A percentile compares a stretch with the other conserved stretches of the same genome.
Evolutionary conservation across 176 grass and related monocot species (phyloP).

Genomic region (Avena atlantica): DNA sequence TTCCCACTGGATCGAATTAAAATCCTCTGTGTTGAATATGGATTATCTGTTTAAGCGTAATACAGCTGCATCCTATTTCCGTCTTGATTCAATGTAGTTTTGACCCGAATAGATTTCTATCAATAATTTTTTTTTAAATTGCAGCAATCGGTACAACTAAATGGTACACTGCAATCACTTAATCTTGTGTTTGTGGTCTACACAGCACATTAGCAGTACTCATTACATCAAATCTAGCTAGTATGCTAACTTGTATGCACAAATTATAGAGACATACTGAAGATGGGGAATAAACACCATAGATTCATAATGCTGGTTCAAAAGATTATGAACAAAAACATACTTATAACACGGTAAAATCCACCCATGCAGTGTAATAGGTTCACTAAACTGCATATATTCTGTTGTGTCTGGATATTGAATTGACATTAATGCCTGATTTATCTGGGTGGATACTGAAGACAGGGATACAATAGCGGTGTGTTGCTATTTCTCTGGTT

Average conservation of each 20-base stretch:
- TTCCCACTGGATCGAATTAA: constrained; percentile 72
- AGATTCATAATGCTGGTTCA: background rate
- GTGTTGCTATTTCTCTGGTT: background rate
- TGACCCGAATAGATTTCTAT: background rate
- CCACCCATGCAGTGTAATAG: background rate
- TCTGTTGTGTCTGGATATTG: background rate
- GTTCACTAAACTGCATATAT: constrained; percentile 9
- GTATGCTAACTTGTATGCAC: background rate
- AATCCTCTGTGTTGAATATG: background rate
- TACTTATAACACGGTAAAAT: background rate
- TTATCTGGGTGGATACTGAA: constrained; percentile 6
- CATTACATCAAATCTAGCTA: constrained; percentile 15
- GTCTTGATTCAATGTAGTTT: constrained; percentile 19
- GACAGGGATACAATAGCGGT: background rate
- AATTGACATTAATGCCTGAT: background rate
- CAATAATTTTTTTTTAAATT: background rate
- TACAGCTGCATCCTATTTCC: background rate
- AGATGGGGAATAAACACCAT: constrained; percentile 12
- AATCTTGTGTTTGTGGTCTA: background rate
- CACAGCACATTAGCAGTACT: background rate
- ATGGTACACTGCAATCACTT: background rate
- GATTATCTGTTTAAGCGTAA: constrained; percentile 26
- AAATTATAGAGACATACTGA: background rate
- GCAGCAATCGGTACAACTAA: background rate
- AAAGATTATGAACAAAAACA: background rate